Evolutionary conservation across 192 early-diverging fungal species (phyloP).

Genomic region (Fimicolochytrium jonesii): DNA sequence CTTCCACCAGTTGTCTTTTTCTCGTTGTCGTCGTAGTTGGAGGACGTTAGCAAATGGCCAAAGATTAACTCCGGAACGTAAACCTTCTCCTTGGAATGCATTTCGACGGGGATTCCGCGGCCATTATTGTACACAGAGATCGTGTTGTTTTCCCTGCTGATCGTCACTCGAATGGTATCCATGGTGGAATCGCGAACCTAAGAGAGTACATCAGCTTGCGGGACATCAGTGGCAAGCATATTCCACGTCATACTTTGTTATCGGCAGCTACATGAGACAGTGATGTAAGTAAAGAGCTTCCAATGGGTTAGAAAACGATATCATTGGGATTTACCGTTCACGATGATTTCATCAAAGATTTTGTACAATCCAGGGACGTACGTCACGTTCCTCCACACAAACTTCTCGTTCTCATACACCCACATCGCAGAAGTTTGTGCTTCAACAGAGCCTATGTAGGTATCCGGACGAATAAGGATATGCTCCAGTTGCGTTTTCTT

Average conservation of each 20-base stretch:
- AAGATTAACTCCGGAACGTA: conserved; percentile 98
- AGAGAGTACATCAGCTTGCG: neutral
- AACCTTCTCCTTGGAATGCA: conserved; percentile 81
- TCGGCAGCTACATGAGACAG: conserved; percentile 59
- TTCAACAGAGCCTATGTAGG: conserved; percentile 93
- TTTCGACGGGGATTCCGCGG: conserved; percentile 86
- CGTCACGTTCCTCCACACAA: conserved; percentile 57
- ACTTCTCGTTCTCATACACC: conserved; percentile 72
- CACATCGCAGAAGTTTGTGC: conserved; percentile 75
- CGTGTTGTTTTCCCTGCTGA: conserved; percentile 68
- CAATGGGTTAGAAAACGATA: neutral
- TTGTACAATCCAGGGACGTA: conserved; percentile 91
- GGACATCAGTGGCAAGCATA: neutral
- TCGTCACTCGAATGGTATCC: conserved; percentile 83
- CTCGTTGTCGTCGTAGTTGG: conserved; percentile 94
- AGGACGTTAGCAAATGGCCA: conserved; percentile 92
- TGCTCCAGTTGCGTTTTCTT: conserved; percentile 95
- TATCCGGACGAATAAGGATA: conserved; percentile 89
- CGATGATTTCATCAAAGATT: conserved; percentile 97
- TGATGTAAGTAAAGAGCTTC: neutral
- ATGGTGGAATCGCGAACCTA: conserved; percentile 82
- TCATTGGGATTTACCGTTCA: conserved; percentile 59
- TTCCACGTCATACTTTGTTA: conserved; percentile 86
- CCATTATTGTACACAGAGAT: conserved; percentile 96
- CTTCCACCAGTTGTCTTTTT: conserved; percentile 94